Percentiles rank a stretch among this genome's conserved stretches.
Conservation (phyloP, 805 yeast genomes). For the Teunomyces lycoperdinae region DNA sequence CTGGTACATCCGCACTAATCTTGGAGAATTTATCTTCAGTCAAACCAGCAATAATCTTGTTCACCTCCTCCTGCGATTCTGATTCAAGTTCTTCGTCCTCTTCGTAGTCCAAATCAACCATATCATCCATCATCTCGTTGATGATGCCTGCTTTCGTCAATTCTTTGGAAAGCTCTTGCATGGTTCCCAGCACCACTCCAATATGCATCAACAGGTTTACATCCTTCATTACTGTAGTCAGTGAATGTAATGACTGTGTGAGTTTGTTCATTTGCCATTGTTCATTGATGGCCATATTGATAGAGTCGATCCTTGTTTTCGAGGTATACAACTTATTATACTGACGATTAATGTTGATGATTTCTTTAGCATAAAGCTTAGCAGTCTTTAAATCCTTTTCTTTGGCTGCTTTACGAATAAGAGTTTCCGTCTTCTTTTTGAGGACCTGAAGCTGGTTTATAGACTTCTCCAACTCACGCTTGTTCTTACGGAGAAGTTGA, state of each 20-base stretch:
- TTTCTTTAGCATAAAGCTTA: slow-evolving; percentile 76
- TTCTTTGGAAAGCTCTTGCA: slow-evolving; percentile 85
- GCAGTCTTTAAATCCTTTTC: slow-evolving; percentile 76
- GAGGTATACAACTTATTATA: slow-evolving; percentile 71
- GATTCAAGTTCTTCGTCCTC: slow-evolving; percentile 57
- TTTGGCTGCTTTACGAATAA: slow-evolving; percentile 73
- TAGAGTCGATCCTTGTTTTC: slow-evolving; percentile 81
- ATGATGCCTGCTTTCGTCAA: slow-evolving; percentile 82
- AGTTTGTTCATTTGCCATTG: slow-evolving; percentile 83
- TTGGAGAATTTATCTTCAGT: slow-evolving; percentile 40
- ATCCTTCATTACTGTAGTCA: slow-evolving; percentile 83
- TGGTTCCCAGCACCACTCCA: slow-evolving; percentile 77
- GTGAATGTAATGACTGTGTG: slow-evolving; percentile 74
- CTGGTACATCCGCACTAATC: slow-evolving; percentile 34
- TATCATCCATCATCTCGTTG: slow-evolving; percentile 93
- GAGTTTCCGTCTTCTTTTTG: slow-evolving; percentile 71
- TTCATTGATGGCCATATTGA: slow-evolving; percentile 86
- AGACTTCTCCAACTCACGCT: slow-evolving; percentile 80
- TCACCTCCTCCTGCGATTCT: slow-evolving; percentile 66
- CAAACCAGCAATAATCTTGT: slow-evolving; percentile 49
- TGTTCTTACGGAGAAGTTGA: slow-evolving; percentile 75
- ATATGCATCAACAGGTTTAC: slow-evolving; percentile 74
- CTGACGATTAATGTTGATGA: slow-evolving; percentile 70
- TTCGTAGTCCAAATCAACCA: slow-evolving; percentile 67
- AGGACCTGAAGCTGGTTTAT: slow-evolving; percentile 55